Evolutionary conservation across 495 filamentous ascomycete species (phyloP).

Genomic region (Lepraria neglecta): DNA sequence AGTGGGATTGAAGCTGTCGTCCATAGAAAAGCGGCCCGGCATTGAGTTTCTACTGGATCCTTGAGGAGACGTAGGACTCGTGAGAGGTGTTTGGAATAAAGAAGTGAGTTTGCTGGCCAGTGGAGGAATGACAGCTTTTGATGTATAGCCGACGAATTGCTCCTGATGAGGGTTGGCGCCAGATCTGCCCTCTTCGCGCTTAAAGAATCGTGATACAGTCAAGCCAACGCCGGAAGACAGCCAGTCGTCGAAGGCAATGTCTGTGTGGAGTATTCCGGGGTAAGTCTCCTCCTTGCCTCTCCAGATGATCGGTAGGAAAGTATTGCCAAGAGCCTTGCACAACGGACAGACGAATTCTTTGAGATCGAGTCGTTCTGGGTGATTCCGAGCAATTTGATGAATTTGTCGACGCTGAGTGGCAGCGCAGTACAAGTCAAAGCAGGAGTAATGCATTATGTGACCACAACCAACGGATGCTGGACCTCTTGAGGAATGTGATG

Average conservation of each 20-base stretch:
- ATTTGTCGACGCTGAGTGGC: conserved; percentile 75
- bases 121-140: conserved; percentile 52
- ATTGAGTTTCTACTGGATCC: conserved; percentile 34
- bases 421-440: conserved; percentile 84
- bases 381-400: conserved; percentile 86
- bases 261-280: conserved; percentile 56
- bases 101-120: conserved; percentile 54
- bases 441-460: conserved; percentile 97
- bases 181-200: conserved; percentile 35
- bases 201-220: conserved; percentile 38
- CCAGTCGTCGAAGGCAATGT: conserved; percentile 59
- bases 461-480: conserved; percentile 88
- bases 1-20: conserved; percentile 36
- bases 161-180: conserved; percentile 43
- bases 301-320: conserved; percentile 94
- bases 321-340: conserved; percentile 94
- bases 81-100: conserved; percentile 33
- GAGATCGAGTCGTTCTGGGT: conserved; percentile 67
- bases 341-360: conserved; percentile 97
- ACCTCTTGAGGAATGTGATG: conserved; percentile 57
- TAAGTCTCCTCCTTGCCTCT: conserved; percentile 79
- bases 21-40: conserved; percentile 41
- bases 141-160: conserved; percentile 58
- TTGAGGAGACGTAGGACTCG: conserved; percentile 30
- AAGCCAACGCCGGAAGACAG: conserved; percentile 41